phyloP scores from a whole-genome alignment of 768 basidiomycete species.

The Terana coerulea region DNA sequence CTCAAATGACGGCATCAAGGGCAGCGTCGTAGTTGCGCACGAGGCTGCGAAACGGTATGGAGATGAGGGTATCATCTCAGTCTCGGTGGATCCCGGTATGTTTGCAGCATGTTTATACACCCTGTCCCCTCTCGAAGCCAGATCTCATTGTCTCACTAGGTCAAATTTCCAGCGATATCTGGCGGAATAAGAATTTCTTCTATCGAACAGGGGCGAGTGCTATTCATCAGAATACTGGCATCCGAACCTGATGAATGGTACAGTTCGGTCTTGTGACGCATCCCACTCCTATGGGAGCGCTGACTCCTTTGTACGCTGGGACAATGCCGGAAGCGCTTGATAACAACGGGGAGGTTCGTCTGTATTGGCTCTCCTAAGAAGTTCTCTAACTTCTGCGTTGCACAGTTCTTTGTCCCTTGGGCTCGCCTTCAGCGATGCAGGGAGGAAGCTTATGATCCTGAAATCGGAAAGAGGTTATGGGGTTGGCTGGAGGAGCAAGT shows the following conservation, averaged over 20 bases:
- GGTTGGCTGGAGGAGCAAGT: constrained; percentile 28
- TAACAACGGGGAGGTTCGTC: constrained; percentile 38
- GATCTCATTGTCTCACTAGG: too few relatives aligned
- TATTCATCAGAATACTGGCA: too few relatives aligned
- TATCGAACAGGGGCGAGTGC: too few relatives aligned
- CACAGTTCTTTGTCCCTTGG: constrained; percentile 28
- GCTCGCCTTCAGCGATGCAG: constrained; percentile 19
- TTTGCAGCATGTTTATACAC: too few relatives aligned
- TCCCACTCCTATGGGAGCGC: constrained; percentile 33
- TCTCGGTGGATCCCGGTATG: constrained; percentile 42
- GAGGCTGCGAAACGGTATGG: constrained; percentile 46
- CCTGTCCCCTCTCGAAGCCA: too few relatives aligned
- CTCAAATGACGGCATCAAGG: constrained; percentile 27
- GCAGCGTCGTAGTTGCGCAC: constrained; percentile 38
- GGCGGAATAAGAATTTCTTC: too few relatives aligned
- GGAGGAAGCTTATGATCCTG: constrained; percentile 18
- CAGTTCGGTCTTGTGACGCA: too few relatives aligned
- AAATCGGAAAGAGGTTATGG: constrained; percentile 27
- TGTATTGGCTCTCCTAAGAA: too few relatives aligned
- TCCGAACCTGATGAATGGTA: too few relatives aligned
- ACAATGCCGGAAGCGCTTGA: constrained; percentile 35
- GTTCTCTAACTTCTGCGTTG: too few relatives aligned
- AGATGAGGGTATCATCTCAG: constrained; percentile 43
- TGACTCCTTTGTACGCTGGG: constrained; percentile 43
- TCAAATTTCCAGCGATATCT: too few relatives aligned